These are phyloP conservation scores for Eucalyptus viminalis DNA, from an alignment of 345 rosid genomes.

Conservation along the genomic window DNA sequence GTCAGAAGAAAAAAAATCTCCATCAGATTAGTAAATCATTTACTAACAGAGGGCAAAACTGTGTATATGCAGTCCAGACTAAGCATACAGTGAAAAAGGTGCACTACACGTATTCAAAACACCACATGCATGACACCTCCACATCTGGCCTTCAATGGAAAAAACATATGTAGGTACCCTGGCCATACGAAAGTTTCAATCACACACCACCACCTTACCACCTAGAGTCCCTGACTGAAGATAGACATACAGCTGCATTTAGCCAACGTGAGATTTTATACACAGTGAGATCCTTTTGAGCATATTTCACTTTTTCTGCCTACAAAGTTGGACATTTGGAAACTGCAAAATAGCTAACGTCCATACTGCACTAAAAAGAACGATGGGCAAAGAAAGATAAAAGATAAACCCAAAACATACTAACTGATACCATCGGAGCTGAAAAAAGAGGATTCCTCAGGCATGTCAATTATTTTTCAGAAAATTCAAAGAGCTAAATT, in stretches of 20 bases:
- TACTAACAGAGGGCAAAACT: neutral
- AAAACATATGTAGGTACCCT: neutral
- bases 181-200: neutral
- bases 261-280: neutral
- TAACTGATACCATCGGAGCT: conserved; percentile 37
- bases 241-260: neutral
- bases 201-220: neutral
- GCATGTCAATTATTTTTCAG: conserved; percentile 40
- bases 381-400: neutral
- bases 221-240: neutral
- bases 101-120: neutral
- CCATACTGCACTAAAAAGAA: neutral
- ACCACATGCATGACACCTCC: neutral
- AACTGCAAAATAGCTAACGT: neutral
- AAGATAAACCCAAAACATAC: neutral
- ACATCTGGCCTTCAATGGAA: neutral
- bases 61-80: neutral
- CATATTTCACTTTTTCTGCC: neutral
- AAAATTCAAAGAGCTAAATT: conserved; percentile 56
- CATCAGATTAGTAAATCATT: neutral
- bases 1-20: neutral
- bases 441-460: conserved; percentile 52
- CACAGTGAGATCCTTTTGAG: neutral
- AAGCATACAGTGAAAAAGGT: neutral
- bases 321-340: neutral